Evolutionary conservation across 495 filamentous ascomycete species (phyloP).

Genomic region (Acidomyces sp.): DNA sequence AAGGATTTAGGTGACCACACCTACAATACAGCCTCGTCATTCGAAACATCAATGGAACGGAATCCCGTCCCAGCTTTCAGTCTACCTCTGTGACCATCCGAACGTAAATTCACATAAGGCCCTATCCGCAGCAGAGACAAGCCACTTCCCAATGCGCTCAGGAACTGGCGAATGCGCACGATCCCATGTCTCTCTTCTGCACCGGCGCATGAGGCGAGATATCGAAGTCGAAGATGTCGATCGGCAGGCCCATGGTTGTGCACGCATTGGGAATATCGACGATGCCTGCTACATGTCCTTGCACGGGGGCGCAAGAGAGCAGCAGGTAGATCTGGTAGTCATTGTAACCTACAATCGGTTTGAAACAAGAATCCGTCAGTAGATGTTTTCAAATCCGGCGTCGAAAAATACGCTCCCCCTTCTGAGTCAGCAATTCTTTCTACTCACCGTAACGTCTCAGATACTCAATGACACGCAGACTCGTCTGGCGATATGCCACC

Average conservation of each 20-base stretch:
- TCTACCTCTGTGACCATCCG: too few species aligned
- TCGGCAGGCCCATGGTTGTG: conserved; percentile 77
- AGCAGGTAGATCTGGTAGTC: conserved; percentile 86
- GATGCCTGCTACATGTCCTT: conserved; percentile 87
- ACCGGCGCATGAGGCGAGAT: conserved; percentile 56
- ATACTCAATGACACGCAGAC: conserved; percentile 73
- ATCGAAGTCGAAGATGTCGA: conserved; percentile 96
- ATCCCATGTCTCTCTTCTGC: conserved; percentile 58
- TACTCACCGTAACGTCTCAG: conserved; percentile 69
- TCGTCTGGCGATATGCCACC: conserved; percentile 82
- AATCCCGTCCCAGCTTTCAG: too few species aligned
- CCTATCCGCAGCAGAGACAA: too few species aligned
- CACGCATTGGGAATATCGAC: conserved; percentile 80
- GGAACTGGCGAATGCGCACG: conserved; percentile 55
- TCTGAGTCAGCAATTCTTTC: too few species aligned
- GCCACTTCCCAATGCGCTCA: too few species aligned
- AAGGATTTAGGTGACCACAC: too few species aligned
- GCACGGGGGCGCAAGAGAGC: conserved; percentile 76
- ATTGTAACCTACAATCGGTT: conserved; percentile 33
- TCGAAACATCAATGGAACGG: too few species aligned
- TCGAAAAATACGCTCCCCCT: too few species aligned
- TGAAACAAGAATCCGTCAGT: not conserved
- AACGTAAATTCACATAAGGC: too few species aligned
- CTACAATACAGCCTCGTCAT: too few species aligned
- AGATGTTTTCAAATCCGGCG: not conserved